These are phyloP conservation scores for Gymnopilus dilepis DNA, from an alignment of 768 basidiomycete genomes.

Conservation along the genomic window DNA sequence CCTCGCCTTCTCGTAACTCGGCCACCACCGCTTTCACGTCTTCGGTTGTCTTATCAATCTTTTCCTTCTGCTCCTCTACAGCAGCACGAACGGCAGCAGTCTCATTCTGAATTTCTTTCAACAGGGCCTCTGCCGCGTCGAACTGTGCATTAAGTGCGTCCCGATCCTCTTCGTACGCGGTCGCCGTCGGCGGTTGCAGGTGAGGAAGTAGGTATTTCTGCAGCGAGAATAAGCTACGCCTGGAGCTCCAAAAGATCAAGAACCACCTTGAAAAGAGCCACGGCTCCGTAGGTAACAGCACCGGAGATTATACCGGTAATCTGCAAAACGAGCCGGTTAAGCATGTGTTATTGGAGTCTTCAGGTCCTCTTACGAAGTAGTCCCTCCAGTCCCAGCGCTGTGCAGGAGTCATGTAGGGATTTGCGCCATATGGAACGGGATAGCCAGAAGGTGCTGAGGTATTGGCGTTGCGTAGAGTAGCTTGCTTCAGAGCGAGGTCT, in stretches of 20 bases:
- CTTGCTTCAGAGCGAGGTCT: slow-evolving; percentile 78
- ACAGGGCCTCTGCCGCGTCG: slow-evolving; percentile 81
- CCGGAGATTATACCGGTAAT: slow-evolving; percentile 94
- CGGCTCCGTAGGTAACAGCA: slow-evolving; percentile 78
- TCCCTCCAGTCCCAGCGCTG: slow-evolving; percentile 94
- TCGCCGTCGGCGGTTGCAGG: slow-evolving; percentile 84
- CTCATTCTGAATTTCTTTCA: slow-evolving; percentile 82
- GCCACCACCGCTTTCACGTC: slow-evolving; percentile 75
- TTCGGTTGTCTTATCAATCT: slow-evolving; percentile 71
- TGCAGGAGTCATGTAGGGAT: slow-evolving; percentile 44
- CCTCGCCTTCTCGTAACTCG: slow-evolving; percentile 81
- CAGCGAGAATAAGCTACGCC: neutral
- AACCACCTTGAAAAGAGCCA: slow-evolving; percentile 77
- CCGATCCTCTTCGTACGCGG: slow-evolving; percentile 89
- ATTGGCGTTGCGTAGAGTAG: slow-evolving; percentile 25
- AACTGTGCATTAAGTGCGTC: slow-evolving; percentile 87
- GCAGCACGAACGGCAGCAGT: slow-evolving; percentile 72
- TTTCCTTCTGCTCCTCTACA: slow-evolving; percentile 77
- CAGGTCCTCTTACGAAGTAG: slow-evolving; percentile 76
- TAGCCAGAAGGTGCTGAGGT: slow-evolving; percentile 41
- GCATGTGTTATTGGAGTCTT: slow-evolving; percentile 27
- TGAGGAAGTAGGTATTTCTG: slow-evolving; percentile 94
- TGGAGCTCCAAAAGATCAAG: neutral
- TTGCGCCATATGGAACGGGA: slow-evolving; percentile 47
- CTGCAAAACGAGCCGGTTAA: slow-evolving; percentile 44